Base-by-base conservation (phyloP, 2,329 filamentous ascomycete species). In the Penicillium sp. region DNA sequence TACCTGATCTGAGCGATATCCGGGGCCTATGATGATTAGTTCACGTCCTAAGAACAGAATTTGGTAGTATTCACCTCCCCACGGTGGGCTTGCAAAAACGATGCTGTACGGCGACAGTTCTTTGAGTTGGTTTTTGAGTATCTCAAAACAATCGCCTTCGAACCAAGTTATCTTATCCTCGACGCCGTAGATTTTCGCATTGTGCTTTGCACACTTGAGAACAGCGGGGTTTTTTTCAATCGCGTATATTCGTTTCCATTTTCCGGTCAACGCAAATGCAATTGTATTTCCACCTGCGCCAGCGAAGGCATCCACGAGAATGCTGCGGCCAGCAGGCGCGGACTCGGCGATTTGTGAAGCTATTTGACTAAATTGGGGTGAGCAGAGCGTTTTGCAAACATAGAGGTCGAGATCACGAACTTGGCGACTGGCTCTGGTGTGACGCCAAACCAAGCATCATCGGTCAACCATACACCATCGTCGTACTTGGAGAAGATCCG, bases 361-460 rank as follows among this genome's bases (percentile, higher is more conserved):
- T 49, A 96, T 90, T 74, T 87, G 85, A 55, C 89, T 88, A 23
- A 38, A 16, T n/a, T 29, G 11, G 16, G 6, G 41, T 59, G 14
- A 61, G 52, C 19, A 48, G 18, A 38, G 11, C 5, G n/a, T 9
- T 6, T 26, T 7, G 8, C 8, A 45, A 52, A 43, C 39, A 30
- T 53, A 23, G 18, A 8, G 39, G 14, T 46, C 7, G 26, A 29
- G 13, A 42, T 27, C 10, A 76, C 80, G 66, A 78, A 94, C 90
- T 81, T 85, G 56, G 94, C 94, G 27, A 99, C 84, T 4, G 90
- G 89, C 72, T 99, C 93, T 13, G 94, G 92, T 0, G 95, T 99
- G 7, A 97, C 92, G 51, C 92, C 94, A 71, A 94, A 99, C 94
- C 94, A 99, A 50, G 91, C 89, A 74, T 93, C 88, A 70, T 96